Conservation (phyloP, 306 rosid species). For the Mucuna pruriens region DNA sequence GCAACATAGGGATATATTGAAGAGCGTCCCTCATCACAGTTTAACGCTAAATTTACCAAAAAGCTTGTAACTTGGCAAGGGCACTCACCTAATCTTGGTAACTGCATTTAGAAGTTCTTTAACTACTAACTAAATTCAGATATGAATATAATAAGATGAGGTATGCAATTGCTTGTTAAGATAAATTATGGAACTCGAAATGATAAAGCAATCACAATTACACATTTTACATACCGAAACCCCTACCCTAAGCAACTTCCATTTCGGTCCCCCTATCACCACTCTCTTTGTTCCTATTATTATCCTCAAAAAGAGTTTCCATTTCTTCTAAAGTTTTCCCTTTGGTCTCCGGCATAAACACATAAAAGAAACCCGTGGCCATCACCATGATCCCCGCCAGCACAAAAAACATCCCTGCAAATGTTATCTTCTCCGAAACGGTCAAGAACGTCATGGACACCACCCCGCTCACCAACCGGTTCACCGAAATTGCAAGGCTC, state of each 20-base stretch:
- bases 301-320: conserved; percentile 41
- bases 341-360: conserved; percentile 63
- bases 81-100: too few relatives aligned
- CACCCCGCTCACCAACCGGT: conserved; percentile 72
- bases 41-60: too few relatives aligned
- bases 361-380: conserved; percentile 54
- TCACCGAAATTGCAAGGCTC: conserved; percentile 75
- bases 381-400: conserved; percentile 65
- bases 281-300: neutral
- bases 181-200: neutral
- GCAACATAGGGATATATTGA: too few relatives aligned
- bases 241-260: neutral
- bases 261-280: neutral
- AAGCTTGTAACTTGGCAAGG: too few relatives aligned
- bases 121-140: neutral
- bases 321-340: conserved; percentile 50
- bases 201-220: neutral
- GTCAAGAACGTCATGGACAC: conserved; percentile 75
- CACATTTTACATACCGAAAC: neutral
- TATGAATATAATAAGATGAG: neutral
- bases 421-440: conserved; percentile 59
- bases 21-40: too few relatives aligned
- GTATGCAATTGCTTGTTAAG: neutral
- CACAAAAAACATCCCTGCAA: conserved; percentile 60
- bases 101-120: too few relatives aligned